Evolutionary conservation across 768 basidiomycete species (phyloP), one percentile per base, ranked within the genome.

Genomic region (Kondoa subrosea): DNA sequence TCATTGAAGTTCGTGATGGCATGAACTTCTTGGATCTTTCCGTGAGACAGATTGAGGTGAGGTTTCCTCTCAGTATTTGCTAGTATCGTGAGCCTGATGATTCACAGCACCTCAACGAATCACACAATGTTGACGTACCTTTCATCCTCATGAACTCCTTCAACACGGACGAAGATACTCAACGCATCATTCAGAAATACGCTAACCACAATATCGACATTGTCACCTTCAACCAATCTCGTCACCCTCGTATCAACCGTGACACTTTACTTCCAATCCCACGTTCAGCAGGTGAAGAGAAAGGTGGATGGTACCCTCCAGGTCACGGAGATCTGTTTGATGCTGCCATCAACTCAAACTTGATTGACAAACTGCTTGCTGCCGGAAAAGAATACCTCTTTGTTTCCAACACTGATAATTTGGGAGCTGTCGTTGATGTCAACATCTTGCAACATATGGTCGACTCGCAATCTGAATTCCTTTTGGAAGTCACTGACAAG

Each of bases 111-210:
- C 85, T 93, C 76, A 91, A 92, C 82, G 87, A 85, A 65, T 83
- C 84, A 62, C 81, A 84, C 76, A 84, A 83, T 71, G 86, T 89
- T 78, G 87, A 95, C 78, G 89, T 93, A 58, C 91, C 90, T n/a
- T 87, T 95, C 77, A 87, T 95, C 80, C 85, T 96, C 75, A 93
- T 95, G 93, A 95, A 91, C 76, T 93, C 90, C 67, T 96, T 97
- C 83, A 93, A 93, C 82, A 96, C 92, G 25, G 88, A 91, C 77
- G 89, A 95, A 40, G 91, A 96, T 77, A 93, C 92, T 63, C 85
- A 89, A 70, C 87, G 89, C 72, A 89, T 95, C 82, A 90, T 92
- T 79, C 90, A 95, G 78, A 95, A 93, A 80, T 95, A 95, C 77
- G 85, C 86, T 64, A 88, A 91, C 80, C 91, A 92, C 80, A 89